A percentile compares a stretch with the other conserved stretches of the same genome.
Conservation (phyloP, 2,329 filamentous ascomycete species). For the Aspergillus viridinutans region DNA sequence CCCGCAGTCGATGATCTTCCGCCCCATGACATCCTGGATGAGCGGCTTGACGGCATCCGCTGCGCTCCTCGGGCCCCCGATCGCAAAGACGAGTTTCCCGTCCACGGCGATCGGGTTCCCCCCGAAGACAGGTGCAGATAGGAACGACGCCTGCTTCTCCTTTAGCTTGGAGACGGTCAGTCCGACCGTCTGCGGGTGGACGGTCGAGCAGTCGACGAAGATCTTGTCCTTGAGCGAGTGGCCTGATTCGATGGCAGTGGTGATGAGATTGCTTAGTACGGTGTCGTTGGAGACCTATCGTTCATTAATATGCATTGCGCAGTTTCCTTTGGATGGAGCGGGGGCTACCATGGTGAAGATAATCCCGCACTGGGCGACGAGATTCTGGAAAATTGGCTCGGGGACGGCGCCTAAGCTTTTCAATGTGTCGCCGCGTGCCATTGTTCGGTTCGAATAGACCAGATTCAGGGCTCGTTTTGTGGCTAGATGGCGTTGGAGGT, state of each 20-base stretch:
- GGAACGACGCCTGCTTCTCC: slow-evolving; percentile 33
- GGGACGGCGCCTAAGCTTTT: slow-evolving; percentile 33
- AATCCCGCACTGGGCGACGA: slow-evolving; percentile 35
- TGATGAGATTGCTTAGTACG: slow-evolving; percentile 31
- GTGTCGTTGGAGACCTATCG: slow-evolving; percentile 39
- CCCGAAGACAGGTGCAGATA: slow-evolving; percentile 43
- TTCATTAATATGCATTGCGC: background rate
- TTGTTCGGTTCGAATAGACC: slow-evolving; percentile 40
- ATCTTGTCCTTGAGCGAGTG: slow-evolving; percentile 62
- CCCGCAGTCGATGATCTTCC: slow-evolving; percentile 42
- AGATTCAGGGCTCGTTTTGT: slow-evolving; percentile 29
- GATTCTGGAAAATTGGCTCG: slow-evolving; percentile 29
- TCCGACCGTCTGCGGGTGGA: slow-evolving; percentile 67
- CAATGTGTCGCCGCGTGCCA: slow-evolving; percentile 36
- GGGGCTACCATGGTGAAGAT: slow-evolving; percentile 37
- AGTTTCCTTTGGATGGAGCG: background rate
- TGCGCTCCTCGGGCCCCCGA: slow-evolving; percentile 36
- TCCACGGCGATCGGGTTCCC: slow-evolving; percentile 42
- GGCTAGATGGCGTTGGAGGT: slow-evolving; percentile 39
- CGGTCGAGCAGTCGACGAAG: slow-evolving; percentile 81
- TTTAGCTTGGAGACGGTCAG: slow-evolving; percentile 30
- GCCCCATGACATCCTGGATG: slow-evolving; percentile 43
- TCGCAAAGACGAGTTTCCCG: slow-evolving; percentile 44
- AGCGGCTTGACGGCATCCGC: slow-evolving; percentile 35
- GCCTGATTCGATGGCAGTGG: slow-evolving; percentile 21